These are phyloP conservation scores for Salix koriyanagi DNA, from an alignment of 345 rosid species.

Conservation along the genomic window DNA sequence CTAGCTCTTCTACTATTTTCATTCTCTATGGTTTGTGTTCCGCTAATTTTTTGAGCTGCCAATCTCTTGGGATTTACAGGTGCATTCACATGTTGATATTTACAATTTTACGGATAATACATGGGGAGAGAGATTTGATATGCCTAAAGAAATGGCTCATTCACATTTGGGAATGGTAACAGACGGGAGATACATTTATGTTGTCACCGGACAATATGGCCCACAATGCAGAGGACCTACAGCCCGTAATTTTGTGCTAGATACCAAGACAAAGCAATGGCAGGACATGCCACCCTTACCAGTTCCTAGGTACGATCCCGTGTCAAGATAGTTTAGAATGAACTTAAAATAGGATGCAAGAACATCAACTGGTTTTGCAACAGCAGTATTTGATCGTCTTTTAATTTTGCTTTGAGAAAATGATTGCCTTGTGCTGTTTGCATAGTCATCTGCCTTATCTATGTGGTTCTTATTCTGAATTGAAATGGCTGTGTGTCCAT, in stretches of 20 bases:
- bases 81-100: slow-evolving; percentile 88
- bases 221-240: slow-evolving; percentile 96
- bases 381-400: not conserved
- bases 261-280: slow-evolving; percentile 85
- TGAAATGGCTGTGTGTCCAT: not conserved
- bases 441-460: not conserved
- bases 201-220: slow-evolving; percentile 86
- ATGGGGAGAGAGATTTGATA: slow-evolving; percentile 89
- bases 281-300: slow-evolving; percentile 64
- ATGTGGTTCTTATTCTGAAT: not conserved
- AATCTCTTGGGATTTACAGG: slow-evolving; percentile 34
- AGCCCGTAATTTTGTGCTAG: slow-evolving; percentile 72
- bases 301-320: slow-evolving; percentile 62
- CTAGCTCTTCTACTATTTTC: not conserved
- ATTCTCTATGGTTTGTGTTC: not conserved
- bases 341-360: not conserved
- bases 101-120: slow-evolving; percentile 74
- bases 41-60: not conserved
- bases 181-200: slow-evolving; percentile 79
- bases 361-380: not conserved
- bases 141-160: slow-evolving; percentile 99
- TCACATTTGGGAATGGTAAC: slow-evolving; percentile 98
- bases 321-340: slow-evolving; percentile 5
- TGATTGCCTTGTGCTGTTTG: not conserved
- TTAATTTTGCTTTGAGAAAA: not conserved